Base-by-base conservation (phyloP, 2,329 filamentous ascomycete genomes). In the Pseudogymnoascus sp. region DNA sequence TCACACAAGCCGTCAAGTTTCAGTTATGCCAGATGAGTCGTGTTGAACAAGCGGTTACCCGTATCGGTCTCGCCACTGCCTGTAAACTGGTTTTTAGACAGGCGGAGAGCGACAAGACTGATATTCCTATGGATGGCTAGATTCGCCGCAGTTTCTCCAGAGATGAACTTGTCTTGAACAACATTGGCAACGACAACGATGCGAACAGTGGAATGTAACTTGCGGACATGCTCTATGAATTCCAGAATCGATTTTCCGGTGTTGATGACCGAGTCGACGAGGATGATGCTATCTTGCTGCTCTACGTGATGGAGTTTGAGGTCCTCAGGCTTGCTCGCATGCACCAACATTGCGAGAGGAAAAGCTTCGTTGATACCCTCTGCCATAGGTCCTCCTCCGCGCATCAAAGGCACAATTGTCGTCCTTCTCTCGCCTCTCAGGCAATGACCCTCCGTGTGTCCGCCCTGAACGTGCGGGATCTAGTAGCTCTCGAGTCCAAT, bases 211-310 rank as follows among this genome's bases (percentile, higher is more conserved):
- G 69, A 31, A 63, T 77, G 23, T 0, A 82, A 59, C 0, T 63
- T 65, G 5, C 79, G 78, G n/a, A 87, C 72, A 18, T 74, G 77
- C 25, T 75, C 34, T 14, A 84, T 72, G 66, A 84, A 85, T 1
- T 79, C 69, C 1, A 78, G 63, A 4, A 84, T 68, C 0, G 80
- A 78, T 60, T 77, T 77, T 3, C 85, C 83, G 31, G 69, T 84
- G 65, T 88, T 86, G n/a, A 87, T 72, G 1, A 87, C 83, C 0
- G 81, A 84, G 68, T 87, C 85, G 1, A 87, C 83, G 3, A 88
- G 70, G 1, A 88, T 66, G 0, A 86, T 68, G 0, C 74, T 80
- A 12, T 63, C 59, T 49, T 73, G 70, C 1, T 68, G 72, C 1
- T 72, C 6, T 0, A 87, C 9, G 67, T 84, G 78, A 1, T 77